Base-by-base conservation (phyloP, 345 rosid species). In the Chamaenerion angustifolium region DNA sequence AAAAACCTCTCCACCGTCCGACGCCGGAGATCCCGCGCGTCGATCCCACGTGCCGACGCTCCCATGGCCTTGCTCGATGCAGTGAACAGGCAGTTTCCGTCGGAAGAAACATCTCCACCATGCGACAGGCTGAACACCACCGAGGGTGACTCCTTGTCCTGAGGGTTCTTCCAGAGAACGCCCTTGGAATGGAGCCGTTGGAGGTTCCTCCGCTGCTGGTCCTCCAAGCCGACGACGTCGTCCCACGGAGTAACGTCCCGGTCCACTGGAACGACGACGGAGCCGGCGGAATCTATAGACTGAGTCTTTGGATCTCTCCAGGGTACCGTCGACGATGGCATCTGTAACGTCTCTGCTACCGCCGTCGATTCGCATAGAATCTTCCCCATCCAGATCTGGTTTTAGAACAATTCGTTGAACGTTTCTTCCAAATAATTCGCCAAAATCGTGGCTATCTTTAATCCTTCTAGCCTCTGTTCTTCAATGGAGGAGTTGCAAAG, bases 31-130 rank as follows among this genome's bases (percentile, higher is more conserved):
- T 42, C 64, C 64, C 64, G 57, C 53, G 48, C 58, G 58, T 60
- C 54, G 27, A 46, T 62, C 66, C 43, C 64, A 85, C 95, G 66
- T 89, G 71, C 51, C 85, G 77, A 75, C 70, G 46, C 62, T 69
- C 95, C 45, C 87, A 78, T 77, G 2, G 95, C 95, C 54, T 64
- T 76, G 54, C 73, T 83, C 1, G 93, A 84, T 11, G 96, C 95
- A 7, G 96, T 88, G 82, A 93, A 93, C 3, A 93, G 67, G 68
- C 99, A 93, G 81, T 93, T 93, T 21, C 99, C 96, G 58, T 93
- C 96, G 12, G 99, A 50, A 16, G 88, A 85, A 2, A 93, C 99
- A 44, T 88, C 95, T 17, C 99, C 99, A 10, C 96, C 99, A 57
- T 93, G 90, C 0, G 94, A 75, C 16, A 88, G 73, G 48, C 74